Base-by-base conservation (phyloP, 1,139 yeast genomes). In the Taphrina pruni region DNA sequence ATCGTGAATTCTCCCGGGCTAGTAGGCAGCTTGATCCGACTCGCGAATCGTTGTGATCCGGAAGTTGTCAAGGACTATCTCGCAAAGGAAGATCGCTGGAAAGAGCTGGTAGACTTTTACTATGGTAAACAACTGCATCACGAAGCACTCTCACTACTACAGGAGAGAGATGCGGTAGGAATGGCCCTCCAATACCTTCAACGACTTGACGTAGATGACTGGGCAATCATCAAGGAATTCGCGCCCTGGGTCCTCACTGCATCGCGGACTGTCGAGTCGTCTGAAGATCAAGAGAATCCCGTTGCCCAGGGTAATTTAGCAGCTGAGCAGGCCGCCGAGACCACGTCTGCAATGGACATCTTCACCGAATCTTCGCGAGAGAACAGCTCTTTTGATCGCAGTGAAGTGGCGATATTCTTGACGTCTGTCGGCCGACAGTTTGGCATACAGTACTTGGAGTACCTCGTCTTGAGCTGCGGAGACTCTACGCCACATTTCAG, bases 21-120 rank as follows among this genome's bases (percentile, higher is more conserved):
- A 75, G 83, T 94, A 20, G 97, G 96, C 0, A 95, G 98, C 0
- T 83, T 94, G 45, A 82, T 94, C 7, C 81, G 98, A 66, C 82
- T 92, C 1, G 85, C 86, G 54, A 94, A 93, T 76, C 81, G 82
- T 72, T 91, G 97, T 79, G 88, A 88, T 75, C 83, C 88, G 1
- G 80, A 80, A 0, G 82, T 85, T 2, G 97, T 91, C 1, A 85
- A 86, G 68, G 78, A 80, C 6, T 82, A 85, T 69, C 82, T 93
- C 46, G 80, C 81, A n/a, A 79, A 81, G 45, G 80, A 83, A 8
- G 81, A 81, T 6, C 84, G 85, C 75, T 84, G 86, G 74, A 84
- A 84, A 58, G 97, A 92, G 73, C 81, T 94, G 56, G 83, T 91
- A 14, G 97, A 90, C 75, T 94, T 90, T 75, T 90, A 89, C 75